Conservation (phyloP, 352 stramenopile species). For the Pythium pyrilobum region DNA sequence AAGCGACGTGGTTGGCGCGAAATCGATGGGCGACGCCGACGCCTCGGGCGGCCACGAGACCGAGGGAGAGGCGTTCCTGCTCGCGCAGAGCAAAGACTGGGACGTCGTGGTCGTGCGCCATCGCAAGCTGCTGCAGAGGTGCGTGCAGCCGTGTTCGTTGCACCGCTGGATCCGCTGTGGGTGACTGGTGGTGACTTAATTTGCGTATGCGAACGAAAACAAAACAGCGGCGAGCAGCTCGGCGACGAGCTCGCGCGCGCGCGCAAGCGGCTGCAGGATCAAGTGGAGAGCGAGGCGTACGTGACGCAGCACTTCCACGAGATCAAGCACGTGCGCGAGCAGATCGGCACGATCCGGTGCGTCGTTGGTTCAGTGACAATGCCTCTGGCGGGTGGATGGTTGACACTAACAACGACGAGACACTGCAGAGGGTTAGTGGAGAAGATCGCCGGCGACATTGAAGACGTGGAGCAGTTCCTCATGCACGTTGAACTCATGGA, state of each 20-base stretch:
- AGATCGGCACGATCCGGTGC: slow-evolving; percentile 45
- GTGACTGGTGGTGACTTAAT: not conserved
- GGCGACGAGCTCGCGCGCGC: slow-evolving; percentile 29
- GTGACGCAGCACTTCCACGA: slow-evolving; percentile 59
- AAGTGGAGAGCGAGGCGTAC: slow-evolving; percentile 68
- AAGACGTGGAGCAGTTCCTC: slow-evolving; percentile 69
- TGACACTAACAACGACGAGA: no score
- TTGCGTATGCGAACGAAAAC: no score
- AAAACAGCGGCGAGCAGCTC: slow-evolving; percentile 50
- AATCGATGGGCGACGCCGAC: slow-evolving; percentile 8
- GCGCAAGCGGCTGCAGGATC: slow-evolving; percentile 44
- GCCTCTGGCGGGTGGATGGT: not conserved
- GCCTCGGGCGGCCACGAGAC: not conserved
- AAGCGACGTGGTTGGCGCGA: slow-evolving; percentile 3
- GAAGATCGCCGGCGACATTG: slow-evolving; percentile 49
- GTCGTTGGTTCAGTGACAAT: not conserved
- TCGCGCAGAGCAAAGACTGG: slow-evolving; percentile 28
- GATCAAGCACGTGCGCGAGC: slow-evolving; percentile 44
- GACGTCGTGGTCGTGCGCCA: slow-evolving; percentile 31
- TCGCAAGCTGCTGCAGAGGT: slow-evolving; percentile 44
- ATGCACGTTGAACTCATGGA: slow-evolving; percentile 19
- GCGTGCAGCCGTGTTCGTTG: slow-evolving; percentile 1
- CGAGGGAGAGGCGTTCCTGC: slow-evolving; percentile 40
- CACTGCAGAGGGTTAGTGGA: slow-evolving; percentile 35
- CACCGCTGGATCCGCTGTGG: not conserved